phyloP scores from a whole-genome alignment of 768 basidiomycete genomes.

The Psilocybe tampanensis region DNA sequence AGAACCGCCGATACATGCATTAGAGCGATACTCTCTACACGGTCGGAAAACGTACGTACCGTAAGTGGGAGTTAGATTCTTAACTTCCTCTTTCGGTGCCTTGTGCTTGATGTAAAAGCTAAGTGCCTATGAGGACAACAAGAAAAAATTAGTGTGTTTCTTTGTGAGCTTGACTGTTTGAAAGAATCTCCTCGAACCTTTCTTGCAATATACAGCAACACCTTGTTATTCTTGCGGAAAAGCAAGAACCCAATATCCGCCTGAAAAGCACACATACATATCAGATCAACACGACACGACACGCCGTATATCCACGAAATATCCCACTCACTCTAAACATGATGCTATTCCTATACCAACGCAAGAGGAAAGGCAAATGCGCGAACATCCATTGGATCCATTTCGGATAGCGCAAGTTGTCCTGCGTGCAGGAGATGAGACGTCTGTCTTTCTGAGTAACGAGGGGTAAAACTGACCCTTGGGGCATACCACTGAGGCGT shows the following conservation, averaged over 20 bases:
- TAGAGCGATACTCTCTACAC: background rate
- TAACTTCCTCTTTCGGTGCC: conserved; percentile 50
- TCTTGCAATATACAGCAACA: conserved; percentile 29
- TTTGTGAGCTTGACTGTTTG: background rate
- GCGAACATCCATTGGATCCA: conserved; percentile 57
- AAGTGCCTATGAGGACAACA: conserved; percentile 33
- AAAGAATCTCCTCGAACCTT: conserved; percentile 25
- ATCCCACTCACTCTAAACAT: conserved; percentile 44
- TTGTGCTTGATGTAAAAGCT: conserved; percentile 46
- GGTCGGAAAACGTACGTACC: conserved; percentile 37
- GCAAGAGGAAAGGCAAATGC: conserved; percentile 51
- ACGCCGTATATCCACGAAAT: background rate
- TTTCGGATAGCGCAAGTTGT: conserved; percentile 41
- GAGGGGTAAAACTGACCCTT: conserved; percentile 47
- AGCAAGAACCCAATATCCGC: conserved; percentile 38
- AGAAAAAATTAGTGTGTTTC: background rate
- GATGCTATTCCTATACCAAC: conserved; percentile 47
- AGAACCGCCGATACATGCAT: background rate
- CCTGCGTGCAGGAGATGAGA: too few relatives aligned
- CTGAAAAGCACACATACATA: conserved; percentile 21
- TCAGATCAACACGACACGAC: background rate
- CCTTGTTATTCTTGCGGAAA: conserved; percentile 43
- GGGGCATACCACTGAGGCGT: conserved; percentile 61
- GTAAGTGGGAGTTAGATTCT: conserved; percentile 53
- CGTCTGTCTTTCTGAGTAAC: too few relatives aligned